These are phyloP conservation scores for Aeschynomene evenia DNA, from an alignment of 306 rosid genomes.

Conservation along the genomic window DNA sequence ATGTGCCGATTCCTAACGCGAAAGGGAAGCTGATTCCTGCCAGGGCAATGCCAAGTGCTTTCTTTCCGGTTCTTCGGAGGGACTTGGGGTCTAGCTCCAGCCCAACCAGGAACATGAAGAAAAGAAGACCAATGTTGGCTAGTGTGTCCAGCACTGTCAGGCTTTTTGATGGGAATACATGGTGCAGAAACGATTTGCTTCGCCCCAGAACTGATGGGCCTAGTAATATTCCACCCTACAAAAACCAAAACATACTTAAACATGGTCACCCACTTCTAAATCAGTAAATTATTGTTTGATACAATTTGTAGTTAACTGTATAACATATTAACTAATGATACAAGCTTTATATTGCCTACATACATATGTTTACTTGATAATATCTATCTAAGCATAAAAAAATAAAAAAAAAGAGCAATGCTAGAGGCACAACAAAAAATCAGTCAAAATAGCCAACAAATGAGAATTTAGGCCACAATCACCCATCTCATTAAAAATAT, in stretches of 20 bases:
- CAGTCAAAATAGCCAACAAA: too few relatives aligned
- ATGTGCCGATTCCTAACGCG: conserved; percentile 64
- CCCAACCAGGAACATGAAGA: conserved; percentile 64
- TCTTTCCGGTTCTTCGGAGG: conserved; percentile 55
- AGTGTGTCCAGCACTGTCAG: conserved; percentile 59
- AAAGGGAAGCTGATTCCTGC: conserved; percentile 70
- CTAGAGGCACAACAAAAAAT: too few relatives aligned
- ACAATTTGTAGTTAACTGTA: too few relatives aligned
- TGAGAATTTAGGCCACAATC: too few relatives aligned
- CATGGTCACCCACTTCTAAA: background rate
- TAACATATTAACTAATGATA: too few relatives aligned
- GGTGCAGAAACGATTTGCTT: conserved; percentile 31
- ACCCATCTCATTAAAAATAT: too few relatives aligned
- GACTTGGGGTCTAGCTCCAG: conserved; percentile 57
- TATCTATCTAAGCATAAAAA: too few relatives aligned
- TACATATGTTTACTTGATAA: too few relatives aligned
- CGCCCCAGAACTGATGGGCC: conserved; percentile 71
- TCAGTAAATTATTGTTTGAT: too few relatives aligned
- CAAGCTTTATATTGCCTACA: too few relatives aligned
- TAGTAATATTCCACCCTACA: conserved; percentile 67
- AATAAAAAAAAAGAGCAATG: too few relatives aligned
- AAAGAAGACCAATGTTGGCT: conserved; percentile 71
- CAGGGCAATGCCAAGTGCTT: conserved; percentile 54
- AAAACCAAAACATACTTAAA: background rate
- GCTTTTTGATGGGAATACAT: conserved; percentile 55